Evolutionary conservation across 352 stramenopile genomes (phyloP), one percentile per base, ranked within the genome.

Genomic region (Phytopythium chamaehyphon): DNA sequence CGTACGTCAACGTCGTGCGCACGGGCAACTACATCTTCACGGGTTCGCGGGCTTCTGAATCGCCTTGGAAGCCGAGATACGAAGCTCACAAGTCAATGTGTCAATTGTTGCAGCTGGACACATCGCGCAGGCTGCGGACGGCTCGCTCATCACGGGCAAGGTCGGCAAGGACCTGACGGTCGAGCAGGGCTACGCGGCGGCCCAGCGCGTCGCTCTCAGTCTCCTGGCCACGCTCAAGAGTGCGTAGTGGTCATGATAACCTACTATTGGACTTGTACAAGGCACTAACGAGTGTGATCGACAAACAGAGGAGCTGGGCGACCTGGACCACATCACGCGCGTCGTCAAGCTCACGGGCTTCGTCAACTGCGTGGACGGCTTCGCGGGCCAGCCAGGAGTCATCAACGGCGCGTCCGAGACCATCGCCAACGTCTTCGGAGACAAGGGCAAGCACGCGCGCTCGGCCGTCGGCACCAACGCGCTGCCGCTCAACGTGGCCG

Each of bases 301-400:
- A n/a, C n/a, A n/a, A n/a, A 37, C 44, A 90, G 76, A 83, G 40
- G 84, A 95, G 58, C 59, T 96, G 36, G 88, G 88, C 40, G 91
- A 98, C 64, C 75, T 98, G 44, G 93, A 98, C 72, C 80, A 90
- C 47, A 77, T 98, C 47, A 93, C 88, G 68, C 80, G 90, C 56
- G 74, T 98, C 42, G 90, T 98, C 31, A 98, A 98, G 83, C 71
- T 98, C 48, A 87, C 97, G 38, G 95, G 95, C 57, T 98, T 98
- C 69, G 95, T 98, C 37, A 97, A 97, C 69, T 98, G 90, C 62
- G 76, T 95, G 21, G 86, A 97, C 52, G 86, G 87, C 59, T 98
- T 98, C 71, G 73, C 76, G n/a, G 76, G 84, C 51, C 94, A 98
- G 72, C 92, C 95, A 7, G 63, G 73, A 19, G 95, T 98, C 9